Base-by-base conservation (phyloP, 257 asterid genomes). In the Echites panduratus region DNA sequence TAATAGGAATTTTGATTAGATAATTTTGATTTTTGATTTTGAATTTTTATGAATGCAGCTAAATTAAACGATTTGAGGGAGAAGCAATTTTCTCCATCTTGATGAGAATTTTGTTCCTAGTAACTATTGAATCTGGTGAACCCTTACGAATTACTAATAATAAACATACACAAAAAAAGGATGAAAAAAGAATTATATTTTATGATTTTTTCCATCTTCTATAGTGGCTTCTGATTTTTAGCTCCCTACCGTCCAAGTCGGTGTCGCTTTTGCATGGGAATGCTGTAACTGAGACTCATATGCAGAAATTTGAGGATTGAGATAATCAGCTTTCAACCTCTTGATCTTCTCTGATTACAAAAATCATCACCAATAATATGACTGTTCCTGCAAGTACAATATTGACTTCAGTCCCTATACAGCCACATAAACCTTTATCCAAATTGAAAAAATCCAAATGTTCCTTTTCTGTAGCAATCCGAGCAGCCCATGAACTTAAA, bases 401-500 rank as follows among this genome's bases (percentile, higher is more conserved):
- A 6, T 57, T 56, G 73, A 69, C 59, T 49, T 77, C 73, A 59
- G 22, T 63, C 78, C 71, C 73, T 52, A 24, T 26, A 35, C 69
- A 20, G 48, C 64, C 75, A 53, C 44, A 45, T 26, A 78, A 47
- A 61, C 59, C 41, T 57, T 73, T 73, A 58, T 76, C 81, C n/a
- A 79, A 73, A 24, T 9, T 9, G 57, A 20, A 50, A 64, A 56
- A 66, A 5, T n/a, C 20, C 2, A 2, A 7, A 24, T 57, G 22
- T 57, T 22, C 44, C 45, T 69, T 59, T 5, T n/a, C 63, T 75
- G 62, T 67, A 27, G 71, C 69, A 22, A 38, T 61, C 12, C 49
- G 77, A 27, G 47, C 53, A 41, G 35, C 69, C 68, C 41, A 16
- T 74, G 63, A 16, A 27, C 70, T 71, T 40, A 85, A 70, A 79